These are phyloP conservation scores for Durotheca rogersii DNA, from an alignment of 495 filamentous ascomycete species.

Conservation along the genomic window DNA sequence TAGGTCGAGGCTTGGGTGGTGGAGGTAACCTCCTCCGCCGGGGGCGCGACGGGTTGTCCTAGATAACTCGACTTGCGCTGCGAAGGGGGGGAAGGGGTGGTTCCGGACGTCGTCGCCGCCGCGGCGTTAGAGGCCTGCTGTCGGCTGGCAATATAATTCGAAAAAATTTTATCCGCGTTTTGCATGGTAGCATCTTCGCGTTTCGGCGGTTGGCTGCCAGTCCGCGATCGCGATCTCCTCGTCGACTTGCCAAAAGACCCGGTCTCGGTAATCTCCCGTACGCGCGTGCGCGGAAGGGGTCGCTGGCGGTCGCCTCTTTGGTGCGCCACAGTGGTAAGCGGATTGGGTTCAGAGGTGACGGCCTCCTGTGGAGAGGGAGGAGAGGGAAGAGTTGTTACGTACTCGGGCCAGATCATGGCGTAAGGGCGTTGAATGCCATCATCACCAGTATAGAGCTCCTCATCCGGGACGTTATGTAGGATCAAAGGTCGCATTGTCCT, in stretches of 20 bases:
- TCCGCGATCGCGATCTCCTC: constrained; percentile 53
- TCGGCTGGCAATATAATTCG: constrained; percentile 42
- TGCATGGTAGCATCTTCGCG: constrained; percentile 57
- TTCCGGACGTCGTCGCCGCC: not conserved
- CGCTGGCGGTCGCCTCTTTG: constrained; percentile 33
- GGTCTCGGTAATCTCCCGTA: constrained; percentile 48
- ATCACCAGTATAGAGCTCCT: constrained; percentile 57
- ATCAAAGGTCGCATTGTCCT: constrained; percentile 55
- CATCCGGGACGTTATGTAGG: constrained; percentile 60
- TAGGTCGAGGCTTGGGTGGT: constrained; percentile 26
- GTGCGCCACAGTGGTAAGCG: constrained; percentile 18
- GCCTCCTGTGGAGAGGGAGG: not conserved
- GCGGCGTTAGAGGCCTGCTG: constrained; percentile 28
- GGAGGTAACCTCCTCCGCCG: constrained; percentile 36
- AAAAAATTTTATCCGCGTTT: constrained; percentile 53
- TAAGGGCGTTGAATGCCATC: constrained; percentile 58
- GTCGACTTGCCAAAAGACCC: constrained; percentile 60
- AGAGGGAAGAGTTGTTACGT: constrained; percentile 25
- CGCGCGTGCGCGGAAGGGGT: constrained; percentile 37
- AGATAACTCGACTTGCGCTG: constrained; percentile 36
- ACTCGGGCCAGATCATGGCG: constrained; percentile 58
- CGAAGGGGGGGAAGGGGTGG: constrained; percentile 12
- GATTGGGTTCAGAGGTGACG: constrained; percentile 3
- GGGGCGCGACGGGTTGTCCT: constrained; percentile 17
- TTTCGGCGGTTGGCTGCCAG: constrained; percentile 49